Percentiles rank a stretch among this genome's conserved stretches.
These are phyloP conservation scores for Pseudozyma hubeiensis DNA, from an alignment of 1,284 basidiomycete genomes.

Conservation along the genomic window DNA sequence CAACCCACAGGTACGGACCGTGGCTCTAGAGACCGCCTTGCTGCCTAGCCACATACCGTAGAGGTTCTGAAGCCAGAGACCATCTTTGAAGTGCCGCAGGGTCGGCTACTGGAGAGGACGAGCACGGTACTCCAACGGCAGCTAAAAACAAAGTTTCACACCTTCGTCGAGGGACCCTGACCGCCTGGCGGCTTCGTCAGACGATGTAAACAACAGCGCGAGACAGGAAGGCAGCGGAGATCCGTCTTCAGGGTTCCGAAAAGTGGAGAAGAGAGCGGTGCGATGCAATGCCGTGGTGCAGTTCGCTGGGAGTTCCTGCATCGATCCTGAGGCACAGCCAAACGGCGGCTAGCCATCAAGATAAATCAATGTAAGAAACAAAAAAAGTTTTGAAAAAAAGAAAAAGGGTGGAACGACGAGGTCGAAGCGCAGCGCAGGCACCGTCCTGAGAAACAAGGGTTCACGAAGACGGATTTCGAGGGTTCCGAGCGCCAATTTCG, in stretches of 20 bases:
- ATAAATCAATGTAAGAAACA: no score
- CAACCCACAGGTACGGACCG: no score
- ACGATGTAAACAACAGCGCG: neutral
- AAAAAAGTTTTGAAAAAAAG: no score
- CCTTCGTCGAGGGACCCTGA: neutral
- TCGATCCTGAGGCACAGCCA: conserved; percentile 4
- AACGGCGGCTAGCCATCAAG: neutral
- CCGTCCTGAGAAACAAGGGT: no score
- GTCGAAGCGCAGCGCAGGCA: no score
- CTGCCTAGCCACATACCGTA: no score
- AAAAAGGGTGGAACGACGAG: no score
- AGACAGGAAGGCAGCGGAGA: neutral
- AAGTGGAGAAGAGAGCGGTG: neutral
- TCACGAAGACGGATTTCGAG: no score
- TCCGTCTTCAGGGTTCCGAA: conserved; percentile 1
- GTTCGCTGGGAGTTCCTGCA: conserved; percentile 1
- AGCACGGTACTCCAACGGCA: neutral
- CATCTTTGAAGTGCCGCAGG: conserved; percentile 17
- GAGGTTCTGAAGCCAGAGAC: no score
- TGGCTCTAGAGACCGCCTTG: no score
- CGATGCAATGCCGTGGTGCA: neutral
- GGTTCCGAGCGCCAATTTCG: no score
- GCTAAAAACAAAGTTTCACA: neutral
- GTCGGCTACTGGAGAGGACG: conserved; percentile 5
- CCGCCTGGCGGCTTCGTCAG: neutral